phyloP scores from a whole-genome alignment of 2,329 filamentous ascomycete species.

The Dothiorella sarmentorum region DNA sequence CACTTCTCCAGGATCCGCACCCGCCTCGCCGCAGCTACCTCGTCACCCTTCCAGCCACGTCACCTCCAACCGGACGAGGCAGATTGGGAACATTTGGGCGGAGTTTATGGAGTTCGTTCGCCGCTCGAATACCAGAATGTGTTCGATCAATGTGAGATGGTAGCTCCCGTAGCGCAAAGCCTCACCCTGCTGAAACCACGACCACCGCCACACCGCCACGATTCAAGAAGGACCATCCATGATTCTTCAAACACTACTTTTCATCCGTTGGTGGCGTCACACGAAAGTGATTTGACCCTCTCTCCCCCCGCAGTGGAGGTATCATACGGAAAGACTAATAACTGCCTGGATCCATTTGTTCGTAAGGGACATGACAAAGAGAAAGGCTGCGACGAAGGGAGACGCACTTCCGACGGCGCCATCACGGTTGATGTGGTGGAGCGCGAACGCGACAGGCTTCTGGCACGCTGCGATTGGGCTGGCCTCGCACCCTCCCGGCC shows the following conservation, averaged over 20 bases:
- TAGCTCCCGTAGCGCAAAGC: not conserved
- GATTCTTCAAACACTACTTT: not conserved
- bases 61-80: conserved; percentile 22
- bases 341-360: not conserved
- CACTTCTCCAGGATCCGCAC: conserved; percentile 44
- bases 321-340: not conserved
- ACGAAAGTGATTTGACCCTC: not conserved
- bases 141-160: conserved; percentile 2
- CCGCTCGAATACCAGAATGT: not conserved
- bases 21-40: conserved; percentile 26
- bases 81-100: not conserved
- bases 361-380: not conserved
- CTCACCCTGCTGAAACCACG: not conserved
- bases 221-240: not conserved
- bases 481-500: conserved; percentile 31
- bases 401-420: not conserved
- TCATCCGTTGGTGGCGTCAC: not conserved
- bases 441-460: conserved; percentile 28
- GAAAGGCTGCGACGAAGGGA: not conserved
- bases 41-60: conserved; percentile 26
- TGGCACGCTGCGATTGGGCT: conserved; percentile 35
- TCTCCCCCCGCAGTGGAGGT: not conserved
- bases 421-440: conserved; percentile 20
- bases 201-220: not conserved
- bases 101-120: not conserved